A percentile compares a stretch with the other conserved stretches of the same genome.
Evolutionary conservation across 768 basidiomycete genomes (phyloP).

Genomic region (Amanita jacksonii): DNA sequence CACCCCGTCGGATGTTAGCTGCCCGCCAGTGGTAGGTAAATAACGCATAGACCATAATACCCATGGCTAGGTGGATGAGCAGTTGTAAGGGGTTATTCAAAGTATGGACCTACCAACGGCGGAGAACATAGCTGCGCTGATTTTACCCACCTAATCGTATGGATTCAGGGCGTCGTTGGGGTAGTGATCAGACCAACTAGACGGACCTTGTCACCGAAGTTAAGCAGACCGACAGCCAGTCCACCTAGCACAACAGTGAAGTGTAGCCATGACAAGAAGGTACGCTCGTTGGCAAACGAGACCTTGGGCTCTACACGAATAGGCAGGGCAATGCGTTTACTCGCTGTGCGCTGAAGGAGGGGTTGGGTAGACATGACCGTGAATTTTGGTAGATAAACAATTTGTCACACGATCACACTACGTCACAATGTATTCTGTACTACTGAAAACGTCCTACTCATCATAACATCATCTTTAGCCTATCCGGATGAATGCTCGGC

Average conservation of each 20-base stretch:
- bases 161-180: not conserved
- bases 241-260: slow-evolving; percentile 97
- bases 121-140: slow-evolving; percentile 95
- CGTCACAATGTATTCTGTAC: too few relatives aligned
- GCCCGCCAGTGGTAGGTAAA: slow-evolving; percentile 97
- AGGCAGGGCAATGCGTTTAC: slow-evolving; percentile 94
- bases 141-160: slow-evolving; percentile 69
- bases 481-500: slow-evolving; percentile 78
- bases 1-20: slow-evolving; percentile 81
- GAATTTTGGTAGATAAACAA: not conserved
- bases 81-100: not conserved
- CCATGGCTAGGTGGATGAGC: slow-evolving; percentile 57
- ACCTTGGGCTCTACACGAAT: slow-evolving; percentile 93
- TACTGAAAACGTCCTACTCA: slow-evolving; percentile 13
- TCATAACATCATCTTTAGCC: slow-evolving; percentile 64
- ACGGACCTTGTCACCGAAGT: slow-evolving; percentile 91
- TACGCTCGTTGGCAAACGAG: slow-evolving; percentile 90
- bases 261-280: slow-evolving; percentile 97
- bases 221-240: slow-evolving; percentile 88
- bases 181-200: slow-evolving; percentile 5
- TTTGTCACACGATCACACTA: not conserved
- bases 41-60: slow-evolving; percentile 93
- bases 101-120: slow-evolving; percentile 59
- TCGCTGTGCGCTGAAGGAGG: slow-evolving; percentile 87
- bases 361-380: slow-evolving; percentile 90